Evolutionary conservation across 2,329 filamentous ascomycete genomes (phyloP).

Genomic region (Cyphellophora europaea): DNA sequence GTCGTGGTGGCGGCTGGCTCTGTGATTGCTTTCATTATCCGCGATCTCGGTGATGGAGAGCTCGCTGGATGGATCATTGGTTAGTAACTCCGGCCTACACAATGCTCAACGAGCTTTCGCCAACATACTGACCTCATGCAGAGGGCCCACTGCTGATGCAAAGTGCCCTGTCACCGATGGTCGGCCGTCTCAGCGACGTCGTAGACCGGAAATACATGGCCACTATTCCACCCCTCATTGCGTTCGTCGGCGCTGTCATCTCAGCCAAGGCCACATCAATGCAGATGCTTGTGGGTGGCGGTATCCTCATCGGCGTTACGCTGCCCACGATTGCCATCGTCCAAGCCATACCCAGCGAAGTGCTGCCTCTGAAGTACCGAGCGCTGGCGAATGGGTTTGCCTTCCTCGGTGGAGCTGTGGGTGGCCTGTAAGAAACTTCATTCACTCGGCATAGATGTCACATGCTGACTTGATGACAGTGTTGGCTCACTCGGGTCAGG

Average conservation of each 20-base stretch:
- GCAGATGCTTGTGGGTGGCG: constrained; percentile 48
- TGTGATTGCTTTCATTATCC: constrained; percentile 47
- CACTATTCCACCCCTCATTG: constrained; percentile 42
- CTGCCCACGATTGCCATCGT: constrained; percentile 47
- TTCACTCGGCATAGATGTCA: background rate
- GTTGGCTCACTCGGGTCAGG: constrained; percentile 43
- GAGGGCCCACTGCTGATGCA: constrained; percentile 50
- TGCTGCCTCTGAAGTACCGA: constrained; percentile 48
- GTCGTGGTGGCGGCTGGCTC: constrained; percentile 47
- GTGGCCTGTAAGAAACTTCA: constrained; percentile 36
- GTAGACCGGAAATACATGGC: constrained; percentile 47
- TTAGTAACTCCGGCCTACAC: constrained; percentile 6
- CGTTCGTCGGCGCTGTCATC: constrained; percentile 44
- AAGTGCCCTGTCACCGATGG: constrained; percentile 45
- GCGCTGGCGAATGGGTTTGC: constrained; percentile 46
- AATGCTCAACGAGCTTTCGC: background rate
- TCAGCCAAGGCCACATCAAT: constrained; percentile 48
- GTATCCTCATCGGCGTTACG: constrained; percentile 47
- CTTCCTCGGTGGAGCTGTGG: constrained; percentile 41
- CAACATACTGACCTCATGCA: constrained; percentile 4
- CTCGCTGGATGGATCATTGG: constrained; percentile 50
- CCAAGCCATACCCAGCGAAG: constrained; percentile 47
- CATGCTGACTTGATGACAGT: constrained; percentile 20
- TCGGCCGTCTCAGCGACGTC: constrained; percentile 49
- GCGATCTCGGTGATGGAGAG: constrained; percentile 42